These are phyloP conservation scores for Dioscorea alata DNA, from an alignment of 106 monocot genomes.

Conservation along the genomic window DNA sequence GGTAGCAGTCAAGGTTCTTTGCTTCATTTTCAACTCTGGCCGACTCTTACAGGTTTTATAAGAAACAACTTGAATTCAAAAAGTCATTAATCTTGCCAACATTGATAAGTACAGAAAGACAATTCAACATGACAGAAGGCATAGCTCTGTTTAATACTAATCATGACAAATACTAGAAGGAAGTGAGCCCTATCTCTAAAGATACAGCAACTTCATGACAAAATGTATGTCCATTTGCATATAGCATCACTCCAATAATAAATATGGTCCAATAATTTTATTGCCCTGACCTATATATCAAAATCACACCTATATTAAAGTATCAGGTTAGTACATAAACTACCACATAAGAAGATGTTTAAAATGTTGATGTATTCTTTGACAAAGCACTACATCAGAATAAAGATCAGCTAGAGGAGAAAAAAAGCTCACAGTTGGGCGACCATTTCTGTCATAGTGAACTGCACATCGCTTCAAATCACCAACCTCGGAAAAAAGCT, in stretches of 20 bases:
- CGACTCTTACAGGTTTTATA: too few species aligned
- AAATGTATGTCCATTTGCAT: too few species aligned
- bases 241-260: neutral
- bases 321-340: neutral
- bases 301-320: neutral
- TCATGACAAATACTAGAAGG: too few species aligned
- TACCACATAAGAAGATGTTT: neutral
- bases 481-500: slow-evolving; percentile 92
- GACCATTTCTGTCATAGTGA: slow-evolving; percentile 88
- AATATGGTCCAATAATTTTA: neutral
- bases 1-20: too few species aligned
- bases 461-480: slow-evolving; percentile 62
- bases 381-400: neutral
- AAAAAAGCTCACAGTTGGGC: slow-evolving; percentile 60
- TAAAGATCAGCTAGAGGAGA: neutral
- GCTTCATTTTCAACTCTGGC: too few species aligned
- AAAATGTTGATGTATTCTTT: neutral
- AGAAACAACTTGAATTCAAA: too few species aligned
- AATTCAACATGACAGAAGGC: too few species aligned
- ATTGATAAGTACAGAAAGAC: too few species aligned
- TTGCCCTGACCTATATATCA: neutral
- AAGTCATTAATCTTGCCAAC: too few species aligned
- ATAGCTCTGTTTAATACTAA: too few species aligned
- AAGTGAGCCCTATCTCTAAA: too few species aligned
- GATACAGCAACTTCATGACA: too few species aligned